These are phyloP conservation scores for Lipomyces japonicus DNA, from an alignment of 805 yeast species.

Conservation along the genomic window DNA sequence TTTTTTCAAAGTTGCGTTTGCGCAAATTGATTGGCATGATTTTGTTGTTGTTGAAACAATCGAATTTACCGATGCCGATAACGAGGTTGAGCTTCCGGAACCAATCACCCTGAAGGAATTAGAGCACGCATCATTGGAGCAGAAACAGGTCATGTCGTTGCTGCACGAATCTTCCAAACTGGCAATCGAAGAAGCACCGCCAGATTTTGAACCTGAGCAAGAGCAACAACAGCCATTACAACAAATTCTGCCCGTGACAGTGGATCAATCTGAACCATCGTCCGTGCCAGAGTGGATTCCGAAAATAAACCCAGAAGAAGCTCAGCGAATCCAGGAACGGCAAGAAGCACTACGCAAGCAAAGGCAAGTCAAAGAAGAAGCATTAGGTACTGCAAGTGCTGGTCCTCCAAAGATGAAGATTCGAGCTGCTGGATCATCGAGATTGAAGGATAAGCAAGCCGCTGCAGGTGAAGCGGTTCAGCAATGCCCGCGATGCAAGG, in stretches of 20 bases:
- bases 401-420: slow-evolving; percentile 43
- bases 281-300: neutral
- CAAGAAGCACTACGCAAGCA: slow-evolving; percentile 17
- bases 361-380: slow-evolving; percentile 27
- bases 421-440: slow-evolving; percentile 65
- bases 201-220: slow-evolving; percentile 30
- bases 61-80: slow-evolving; percentile 59
- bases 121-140: slow-evolving; percentile 57
- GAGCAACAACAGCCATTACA: slow-evolving; percentile 1
- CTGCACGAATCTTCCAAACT: slow-evolving; percentile 18
- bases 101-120: slow-evolving; percentile 57
- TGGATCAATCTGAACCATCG: neutral
- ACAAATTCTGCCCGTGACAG: slow-evolving; percentile 2
- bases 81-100: slow-evolving; percentile 49
- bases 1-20: slow-evolving; percentile 56
- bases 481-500: slow-evolving; percentile 76
- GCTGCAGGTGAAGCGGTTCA: slow-evolving; percentile 43
- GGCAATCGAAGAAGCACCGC: slow-evolving; percentile 45
- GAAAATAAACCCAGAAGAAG: slow-evolving; percentile 14
- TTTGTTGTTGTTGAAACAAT: slow-evolving; percentile 69
- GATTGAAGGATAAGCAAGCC: slow-evolving; percentile 42
- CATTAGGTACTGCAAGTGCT: slow-evolving; percentile 26
- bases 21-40: slow-evolving; percentile 84
- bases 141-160: slow-evolving; percentile 41
- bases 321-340: slow-evolving; percentile 14